A percentile compares a stretch with the other conserved stretches of the same genome.
Conservation (phyloP, 257 asterid genomes). For the Solanum raphanifolium region DNA sequence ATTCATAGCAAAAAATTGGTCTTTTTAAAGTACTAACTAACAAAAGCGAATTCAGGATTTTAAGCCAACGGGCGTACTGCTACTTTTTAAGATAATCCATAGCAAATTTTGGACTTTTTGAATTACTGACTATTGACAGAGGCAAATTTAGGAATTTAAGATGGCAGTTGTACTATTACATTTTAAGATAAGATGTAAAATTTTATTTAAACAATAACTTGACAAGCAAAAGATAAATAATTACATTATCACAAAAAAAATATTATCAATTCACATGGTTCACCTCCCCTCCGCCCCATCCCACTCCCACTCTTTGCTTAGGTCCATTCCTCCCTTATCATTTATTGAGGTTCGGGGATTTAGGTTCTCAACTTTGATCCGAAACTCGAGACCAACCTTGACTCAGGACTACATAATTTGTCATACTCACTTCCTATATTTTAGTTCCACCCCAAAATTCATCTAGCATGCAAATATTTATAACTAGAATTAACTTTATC, state of each 20-base stretch:
- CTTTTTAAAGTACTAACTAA: too few species aligned
- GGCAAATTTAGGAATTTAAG: too few species aligned
- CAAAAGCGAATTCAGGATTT: neutral
- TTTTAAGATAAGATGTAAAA: too few species aligned
- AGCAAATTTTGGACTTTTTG: neutral
- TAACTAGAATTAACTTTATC: neutral
- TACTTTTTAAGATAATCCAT: neutral
- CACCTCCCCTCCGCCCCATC: neutral
- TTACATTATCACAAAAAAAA: too few species aligned
- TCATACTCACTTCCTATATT: neutral
- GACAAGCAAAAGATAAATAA: too few species aligned
- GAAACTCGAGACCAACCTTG: too few species aligned
- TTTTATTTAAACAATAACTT: too few species aligned
- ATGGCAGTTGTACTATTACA: neutral
- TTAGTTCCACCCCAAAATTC: neutral
- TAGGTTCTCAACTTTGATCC: neutral
- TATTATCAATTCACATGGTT: neutral
- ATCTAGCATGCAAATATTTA: neutral
- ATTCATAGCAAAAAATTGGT: neutral
- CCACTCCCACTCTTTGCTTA: neutral
- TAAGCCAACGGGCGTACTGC: too few species aligned
- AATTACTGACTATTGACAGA: too few species aligned
- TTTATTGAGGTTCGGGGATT: neutral
- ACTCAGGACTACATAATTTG: too few species aligned
- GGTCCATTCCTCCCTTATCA: neutral